A percentile compares a stretch with the other conserved stretches of the same genome.
Evolutionary conservation across 2,329 filamentous ascomycete species (phyloP).

Genomic region (Pestalotiopsis sp.): DNA sequence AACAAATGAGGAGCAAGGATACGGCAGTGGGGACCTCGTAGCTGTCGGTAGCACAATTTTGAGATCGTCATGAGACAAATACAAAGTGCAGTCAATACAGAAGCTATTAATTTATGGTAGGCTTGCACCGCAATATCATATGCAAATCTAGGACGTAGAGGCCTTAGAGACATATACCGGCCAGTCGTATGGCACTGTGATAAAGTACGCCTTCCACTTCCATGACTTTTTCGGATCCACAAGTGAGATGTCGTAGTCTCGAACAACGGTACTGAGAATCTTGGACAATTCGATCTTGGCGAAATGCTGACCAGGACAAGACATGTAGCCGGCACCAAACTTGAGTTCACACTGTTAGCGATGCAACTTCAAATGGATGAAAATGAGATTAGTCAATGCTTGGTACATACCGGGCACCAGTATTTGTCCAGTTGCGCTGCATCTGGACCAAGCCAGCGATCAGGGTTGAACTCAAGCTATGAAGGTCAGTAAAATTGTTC

Average conservation of each 20-base stretch:
- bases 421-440: conserved; percentile 25
- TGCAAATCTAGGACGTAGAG: neutral
- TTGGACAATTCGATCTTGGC: conserved; percentile 39
- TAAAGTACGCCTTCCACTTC: conserved; percentile 36
- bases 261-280: conserved; percentile 32
- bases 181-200: conserved; percentile 31
- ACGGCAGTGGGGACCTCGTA: neutral
- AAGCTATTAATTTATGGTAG: too few species aligned
- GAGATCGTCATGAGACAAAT: too few species aligned
- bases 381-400: neutral
- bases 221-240: conserved; percentile 30
- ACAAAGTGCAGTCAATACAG: too few species aligned
- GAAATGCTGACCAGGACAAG: conserved; percentile 38
- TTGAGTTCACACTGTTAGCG: neutral
- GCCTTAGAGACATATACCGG: conserved; percentile 10
- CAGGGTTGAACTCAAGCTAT: conserved; percentile 31
- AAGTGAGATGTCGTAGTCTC: conserved; percentile 35
- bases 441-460: conserved; percentile 33
- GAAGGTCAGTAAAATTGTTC: neutral
- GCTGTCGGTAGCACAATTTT: neutral
- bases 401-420: conserved; percentile 21
- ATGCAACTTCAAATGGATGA: too few species aligned
- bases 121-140: neutral
- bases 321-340: conserved; percentile 39
- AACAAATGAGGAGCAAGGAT: neutral